A percentile compares a stretch with the other conserved stretches of the same genome.
Conservation (phyloP, 148 eudicot species). For the Rhododendron williamsianum region DNA sequence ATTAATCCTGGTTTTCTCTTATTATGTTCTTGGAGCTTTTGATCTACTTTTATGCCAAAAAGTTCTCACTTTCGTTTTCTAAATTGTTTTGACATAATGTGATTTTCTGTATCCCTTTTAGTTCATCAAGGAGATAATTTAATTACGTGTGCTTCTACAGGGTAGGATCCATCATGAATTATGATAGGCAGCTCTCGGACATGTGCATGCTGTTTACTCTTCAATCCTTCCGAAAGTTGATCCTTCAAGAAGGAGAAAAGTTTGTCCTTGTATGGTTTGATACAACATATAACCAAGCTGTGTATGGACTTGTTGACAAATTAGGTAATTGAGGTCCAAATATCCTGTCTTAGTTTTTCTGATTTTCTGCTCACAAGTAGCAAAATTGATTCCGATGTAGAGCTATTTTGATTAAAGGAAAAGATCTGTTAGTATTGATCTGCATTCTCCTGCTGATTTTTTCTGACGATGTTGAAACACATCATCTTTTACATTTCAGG, state of each 20-base stretch:
- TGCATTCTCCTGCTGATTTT: not conserved
- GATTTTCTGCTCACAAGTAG: not conserved
- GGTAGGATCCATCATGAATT: conserved; percentile 30
- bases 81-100: not conserved
- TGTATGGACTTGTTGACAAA: conserved; percentile 96
- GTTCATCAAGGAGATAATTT: not conserved
- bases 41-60: not conserved
- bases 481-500: conserved; percentile 47
- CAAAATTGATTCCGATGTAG: conserved; percentile 1
- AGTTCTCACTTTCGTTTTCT: not conserved
- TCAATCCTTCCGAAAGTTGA: conserved; percentile 78
- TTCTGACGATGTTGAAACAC: not conserved
- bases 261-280: conserved; percentile 97
- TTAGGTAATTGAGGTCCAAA: conserved; percentile 48
- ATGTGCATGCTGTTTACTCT: conserved; percentile 80
- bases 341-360: not conserved
- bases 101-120: conserved; percentile 4
- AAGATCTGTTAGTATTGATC: not conserved
- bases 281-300: conserved; percentile 96
- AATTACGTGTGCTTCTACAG: conserved; percentile 33
- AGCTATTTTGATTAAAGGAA: not conserved
- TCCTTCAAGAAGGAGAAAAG: conserved; percentile 99
- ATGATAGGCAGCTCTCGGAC: conserved; percentile 61
- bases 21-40: not conserved
- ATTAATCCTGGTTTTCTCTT: not conserved